Conservation (phyloP, 768 basidiomycete genomes). For the Royoungia palumana region DNA sequence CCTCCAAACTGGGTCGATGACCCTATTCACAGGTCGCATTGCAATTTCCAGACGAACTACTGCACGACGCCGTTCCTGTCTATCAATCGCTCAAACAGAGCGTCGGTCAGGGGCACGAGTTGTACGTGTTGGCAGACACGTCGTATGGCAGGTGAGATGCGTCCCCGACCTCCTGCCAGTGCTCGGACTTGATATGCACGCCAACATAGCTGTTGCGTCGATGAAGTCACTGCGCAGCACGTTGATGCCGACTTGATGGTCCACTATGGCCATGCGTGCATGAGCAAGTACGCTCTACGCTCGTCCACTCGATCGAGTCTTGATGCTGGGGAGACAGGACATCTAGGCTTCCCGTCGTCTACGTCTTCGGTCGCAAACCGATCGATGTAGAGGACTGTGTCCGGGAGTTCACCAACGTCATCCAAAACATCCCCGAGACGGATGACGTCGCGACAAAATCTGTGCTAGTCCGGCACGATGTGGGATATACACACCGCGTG, state of each 20-base stretch:
- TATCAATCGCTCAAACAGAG: slow-evolving; percentile 60
- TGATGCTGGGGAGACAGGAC: slow-evolving; percentile 48
- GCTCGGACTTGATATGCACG: not conserved
- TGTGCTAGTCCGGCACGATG: slow-evolving; percentile 69
- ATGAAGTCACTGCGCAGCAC: slow-evolving; percentile 93
- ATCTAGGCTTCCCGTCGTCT: slow-evolving; percentile 83
- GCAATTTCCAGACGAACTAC: slow-evolving; percentile 93
- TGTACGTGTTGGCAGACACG: slow-evolving; percentile 95
- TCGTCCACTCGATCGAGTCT: not conserved
- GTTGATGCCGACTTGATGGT: slow-evolving; percentile 88
- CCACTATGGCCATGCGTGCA: slow-evolving; percentile 95
- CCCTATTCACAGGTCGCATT: slow-evolving; percentile 62
- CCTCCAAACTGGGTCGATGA: not conserved
- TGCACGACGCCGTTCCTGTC: slow-evolving; percentile 83
- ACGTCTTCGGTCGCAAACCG: slow-evolving; percentile 78
- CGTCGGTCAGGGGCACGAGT: slow-evolving; percentile 47
- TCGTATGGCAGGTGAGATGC: slow-evolving; percentile 84
- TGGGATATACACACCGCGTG: slow-evolving; percentile 66
- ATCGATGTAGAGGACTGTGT: slow-evolving; percentile 58
- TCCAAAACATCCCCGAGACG: slow-evolving; percentile 18
- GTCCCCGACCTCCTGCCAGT: not conserved
- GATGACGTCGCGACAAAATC: slow-evolving; percentile 16
- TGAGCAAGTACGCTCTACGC: slow-evolving; percentile 68
- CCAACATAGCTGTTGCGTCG: slow-evolving; percentile 79
- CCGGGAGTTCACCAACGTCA: slow-evolving; percentile 35